A percentile compares a stretch with the other conserved stretches of the same genome.
These are phyloP conservation scores for Porogramme epimiltina DNA, from an alignment of 1,284 basidiomycete genomes.

Conservation along the genomic window DNA sequence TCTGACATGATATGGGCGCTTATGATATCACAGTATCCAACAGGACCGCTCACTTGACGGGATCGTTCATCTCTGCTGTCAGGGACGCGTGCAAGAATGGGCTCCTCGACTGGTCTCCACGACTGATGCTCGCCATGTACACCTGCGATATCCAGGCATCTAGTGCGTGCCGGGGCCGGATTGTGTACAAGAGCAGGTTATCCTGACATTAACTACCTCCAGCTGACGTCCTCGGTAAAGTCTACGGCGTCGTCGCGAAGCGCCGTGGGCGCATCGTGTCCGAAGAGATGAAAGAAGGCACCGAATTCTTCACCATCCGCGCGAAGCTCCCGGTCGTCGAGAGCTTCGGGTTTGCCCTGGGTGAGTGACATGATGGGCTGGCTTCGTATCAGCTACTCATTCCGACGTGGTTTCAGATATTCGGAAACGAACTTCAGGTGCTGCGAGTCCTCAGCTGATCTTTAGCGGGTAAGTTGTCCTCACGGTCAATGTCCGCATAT, in stretches of 20 bases:
- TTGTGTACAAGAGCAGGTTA: not conserved
- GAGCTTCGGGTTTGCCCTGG: conserved; percentile 97
- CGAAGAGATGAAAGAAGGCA: conserved; percentile 99
- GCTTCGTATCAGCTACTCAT: too few relatives aligned
- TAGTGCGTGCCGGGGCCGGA: conserved; percentile 78
- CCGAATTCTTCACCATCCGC: conserved; percentile 90
- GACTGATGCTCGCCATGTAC: conserved; percentile 98
- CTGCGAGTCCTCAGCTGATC: conserved; percentile 94
- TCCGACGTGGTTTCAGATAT: conserved; percentile 80
- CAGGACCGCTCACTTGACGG: conserved; percentile 69
- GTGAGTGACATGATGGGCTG: conserved; percentile 40
- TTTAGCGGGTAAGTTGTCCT: conserved; percentile 71
- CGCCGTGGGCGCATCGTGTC: conserved; percentile 90
- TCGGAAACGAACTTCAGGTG: conserved; percentile 93
- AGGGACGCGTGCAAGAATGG: conserved; percentile 89
- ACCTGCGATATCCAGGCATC: conserved; percentile 98
- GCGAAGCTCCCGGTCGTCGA: conserved; percentile 96
- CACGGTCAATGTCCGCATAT: not conserved
- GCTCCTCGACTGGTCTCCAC: conserved; percentile 95
- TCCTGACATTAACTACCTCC: conserved; percentile 5
- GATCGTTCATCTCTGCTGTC: conserved; percentile 87
- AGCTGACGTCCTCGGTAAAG: conserved; percentile 98
- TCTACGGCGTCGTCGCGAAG: conserved; percentile 93
- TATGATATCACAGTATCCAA: conserved; percentile 22
- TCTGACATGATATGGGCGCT: not conserved